Base-by-base conservation (phyloP, 2,329 filamentous ascomycete species). In the Trichoderma afroharzianum region DNA sequence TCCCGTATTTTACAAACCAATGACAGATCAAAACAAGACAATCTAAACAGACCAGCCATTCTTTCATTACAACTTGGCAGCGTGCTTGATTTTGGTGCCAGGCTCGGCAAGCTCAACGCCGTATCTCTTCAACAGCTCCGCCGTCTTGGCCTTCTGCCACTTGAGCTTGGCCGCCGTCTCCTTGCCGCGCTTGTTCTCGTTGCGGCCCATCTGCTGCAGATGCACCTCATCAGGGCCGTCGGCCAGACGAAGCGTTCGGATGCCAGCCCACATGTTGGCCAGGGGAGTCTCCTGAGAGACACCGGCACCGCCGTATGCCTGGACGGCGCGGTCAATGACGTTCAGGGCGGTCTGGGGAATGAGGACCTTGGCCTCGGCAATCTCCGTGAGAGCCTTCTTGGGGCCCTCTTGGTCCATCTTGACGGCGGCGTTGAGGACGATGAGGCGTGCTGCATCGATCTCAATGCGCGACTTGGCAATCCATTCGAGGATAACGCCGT, bases 181-280 rank as follows among this genome's bases (percentile, higher is more conserved):
- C 74, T 83, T 79, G 71, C 89, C 91, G 74, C 88, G 87, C 81
- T 88, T 92, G 80, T 94, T 95, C 86, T 96, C 93, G 76, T 94
- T 94, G 76, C 87, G 86, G 18, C 93, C 93, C 84, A 96, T 85
- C 83, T 96, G 93, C 80, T 93, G 85, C 75, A 95, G 82, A 81
- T 97, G 96, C 73, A 98, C 96, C 88, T 99, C 96, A 82, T 99
- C 96, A 0, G 96, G 96, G 0, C 96, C 96, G 82, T 99, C 96
- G 0, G 94, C 94, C 76, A 97, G 89, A 73, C 93, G 87, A 82
- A 97, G 86, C 7, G 95, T 97, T 72, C 94, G 87, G 78, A 94
- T 93, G 73, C 87, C 84, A 24, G 93, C 90, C 90, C 93, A 97
- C 89, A 95, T 91, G 79, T 86, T 87, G 14, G 94, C 95, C 74